Evolutionary conservation across 1,139 yeast species (phyloP).

Genomic region (Yamadazyma pseudoaaseri): DNA sequence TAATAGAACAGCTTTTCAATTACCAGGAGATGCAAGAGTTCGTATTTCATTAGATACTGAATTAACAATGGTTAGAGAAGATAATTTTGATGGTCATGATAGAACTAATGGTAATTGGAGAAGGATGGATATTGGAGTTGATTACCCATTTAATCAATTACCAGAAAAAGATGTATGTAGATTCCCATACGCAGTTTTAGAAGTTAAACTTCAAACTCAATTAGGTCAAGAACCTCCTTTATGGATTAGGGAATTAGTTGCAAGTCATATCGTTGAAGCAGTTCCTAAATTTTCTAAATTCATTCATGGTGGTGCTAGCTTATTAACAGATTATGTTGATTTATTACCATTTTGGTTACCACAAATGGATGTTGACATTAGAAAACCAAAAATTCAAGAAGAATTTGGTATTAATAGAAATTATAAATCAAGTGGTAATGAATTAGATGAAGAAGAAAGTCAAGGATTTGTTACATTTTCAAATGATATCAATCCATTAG

Average conservation of each 20-base stretch:
- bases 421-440: constrained; percentile 46
- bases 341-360: constrained; percentile 96
- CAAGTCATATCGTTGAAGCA: constrained; percentile 93
- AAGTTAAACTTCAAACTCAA: constrained; percentile 95
- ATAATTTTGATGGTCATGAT: constrained; percentile 88
- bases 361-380: constrained; percentile 95
- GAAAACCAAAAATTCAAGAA: constrained; percentile 76
- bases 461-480: constrained; percentile 47
- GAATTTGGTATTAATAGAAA: constrained; percentile 57
- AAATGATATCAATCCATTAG: constrained; percentile 47
- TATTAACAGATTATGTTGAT: constrained; percentile 77
- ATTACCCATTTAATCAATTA: constrained; percentile 87
- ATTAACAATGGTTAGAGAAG: constrained; percentile 93
- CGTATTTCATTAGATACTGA: constrained; percentile 97
- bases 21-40: constrained; percentile 98
- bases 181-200: constrained; percentile 96
- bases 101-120: constrained; percentile 95
- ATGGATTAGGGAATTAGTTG: constrained; percentile 91
- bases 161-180: constrained; percentile 83
- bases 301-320: constrained; percentile 90
- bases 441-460: constrained; percentile 48
- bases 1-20: constrained; percentile 97
- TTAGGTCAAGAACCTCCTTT: constrained; percentile 97
- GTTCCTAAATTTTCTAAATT: constrained; percentile 97
- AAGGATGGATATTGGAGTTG: constrained; percentile 97